Evolutionary conservation across 331 rosid species (phyloP), one percentile per base, ranked within the genome.

Genomic region (Prunus yedoensis): DNA sequence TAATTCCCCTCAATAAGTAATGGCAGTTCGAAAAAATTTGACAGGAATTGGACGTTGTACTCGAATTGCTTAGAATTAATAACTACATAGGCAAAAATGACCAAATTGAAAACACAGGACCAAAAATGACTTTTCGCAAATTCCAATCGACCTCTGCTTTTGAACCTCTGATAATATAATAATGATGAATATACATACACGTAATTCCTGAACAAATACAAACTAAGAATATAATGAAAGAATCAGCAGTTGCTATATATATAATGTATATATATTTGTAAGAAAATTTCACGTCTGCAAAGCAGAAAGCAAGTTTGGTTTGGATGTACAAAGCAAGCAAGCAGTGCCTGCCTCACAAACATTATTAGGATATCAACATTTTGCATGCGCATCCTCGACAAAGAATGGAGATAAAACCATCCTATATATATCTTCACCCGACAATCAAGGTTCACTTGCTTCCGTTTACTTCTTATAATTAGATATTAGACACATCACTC

Each of bases 201-300:
- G 60, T 17, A 23, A 60, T 6, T 45, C n/a, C 32, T 16, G 7
- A 30, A 23, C 74, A 56, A 75, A 58, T 58, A 46, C 32, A 46
- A 25, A 45, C 2, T 18, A 10, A 54, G 15, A n/a, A 67, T 65
- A 21, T 41, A 32, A 16, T 64, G 65, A 63, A 73, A 52, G 59
- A 76, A 76, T 76, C 16, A 23, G 27, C 41, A 10, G 46, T 46
- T 12, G 28, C 25, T 4, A 27, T 1, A n/a, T 56, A 56, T 10
- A 9, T 51, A 20, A 27, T 0, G 12, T 21, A 21, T 56, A 56
- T 10, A 10, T 51, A 20, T 3, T 46, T 21, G 28, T 17, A 66
- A 7, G 18, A 45, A 75, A 54, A 75, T 4, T 65, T 51, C 74
- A 20, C 63, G 45, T 76, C 73, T 66, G 66, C 57, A 65, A 12